phyloP scores from a whole-genome alignment of 202 grass and related monocot species.

The Zizania palustris region DNA sequence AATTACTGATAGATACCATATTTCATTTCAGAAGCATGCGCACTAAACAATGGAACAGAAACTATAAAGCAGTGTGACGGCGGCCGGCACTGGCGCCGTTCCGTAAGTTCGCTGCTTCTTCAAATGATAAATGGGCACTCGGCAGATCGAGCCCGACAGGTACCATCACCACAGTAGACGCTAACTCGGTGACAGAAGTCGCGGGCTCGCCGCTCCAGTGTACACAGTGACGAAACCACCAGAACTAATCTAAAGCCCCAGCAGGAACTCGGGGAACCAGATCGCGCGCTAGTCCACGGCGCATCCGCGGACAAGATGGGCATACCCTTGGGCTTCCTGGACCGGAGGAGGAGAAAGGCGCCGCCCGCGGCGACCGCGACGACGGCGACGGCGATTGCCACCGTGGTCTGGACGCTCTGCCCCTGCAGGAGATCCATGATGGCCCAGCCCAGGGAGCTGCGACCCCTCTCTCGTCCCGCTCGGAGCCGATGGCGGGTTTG shows the following conservation, averaged over 20 bases:
- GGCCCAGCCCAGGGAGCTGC: not conserved
- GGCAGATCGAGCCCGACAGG: not conserved
- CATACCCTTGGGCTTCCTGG: slow-evolving; percentile 75
- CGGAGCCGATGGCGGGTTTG: slow-evolving; percentile 35
- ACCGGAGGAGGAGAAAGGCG: slow-evolving; percentile 66
- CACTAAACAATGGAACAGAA: not conserved
- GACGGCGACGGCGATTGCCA: slow-evolving; percentile 62
- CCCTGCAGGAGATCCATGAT: slow-evolving; percentile 77
- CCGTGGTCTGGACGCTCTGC: slow-evolving; percentile 53
- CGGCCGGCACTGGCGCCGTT: not conserved
- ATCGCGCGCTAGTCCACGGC: slow-evolving; percentile 20
- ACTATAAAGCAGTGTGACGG: not conserved
- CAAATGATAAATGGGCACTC: not conserved
- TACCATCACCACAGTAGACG: not conserved
- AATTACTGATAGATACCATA: not conserved
- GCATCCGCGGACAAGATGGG: not conserved
- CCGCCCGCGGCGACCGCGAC: slow-evolving; percentile 58
- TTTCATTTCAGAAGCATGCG: not conserved
- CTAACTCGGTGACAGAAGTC: not conserved
- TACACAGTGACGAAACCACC: not conserved
- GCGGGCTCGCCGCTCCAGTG: not conserved
- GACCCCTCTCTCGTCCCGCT: slow-evolving; percentile 15
- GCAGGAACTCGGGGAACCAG: not conserved
- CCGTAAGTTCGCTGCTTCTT: not conserved
- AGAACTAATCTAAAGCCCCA: not conserved